A percentile compares a stretch with the other conserved stretches of the same genome.
These are phyloP conservation scores for Cyclotella choctawhatcheeana DNA, from an alignment of 108 stramenopile genomes.

Conservation along the genomic window DNA sequence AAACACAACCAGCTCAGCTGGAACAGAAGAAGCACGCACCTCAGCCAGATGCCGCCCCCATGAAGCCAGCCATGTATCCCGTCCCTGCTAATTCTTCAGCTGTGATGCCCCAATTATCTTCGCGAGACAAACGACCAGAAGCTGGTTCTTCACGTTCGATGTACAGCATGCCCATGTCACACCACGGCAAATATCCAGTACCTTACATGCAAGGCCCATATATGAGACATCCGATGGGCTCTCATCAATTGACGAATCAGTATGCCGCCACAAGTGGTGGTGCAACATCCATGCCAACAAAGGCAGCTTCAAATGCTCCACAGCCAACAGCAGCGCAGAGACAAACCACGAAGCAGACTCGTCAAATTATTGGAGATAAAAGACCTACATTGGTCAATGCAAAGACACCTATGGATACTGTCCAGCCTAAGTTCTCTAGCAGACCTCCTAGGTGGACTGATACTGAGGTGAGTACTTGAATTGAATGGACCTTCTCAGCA, in stretches of 20 bases:
- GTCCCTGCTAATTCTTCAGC: neutral
- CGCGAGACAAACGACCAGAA: neutral
- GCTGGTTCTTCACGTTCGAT: neutral
- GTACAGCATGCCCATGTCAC: constrained; percentile 12
- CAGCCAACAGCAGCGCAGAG: neutral
- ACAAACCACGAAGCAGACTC: neutral
- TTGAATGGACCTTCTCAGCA: no score
- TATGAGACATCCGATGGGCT: constrained; percentile 5
- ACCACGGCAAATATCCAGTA: constrained; percentile 10
- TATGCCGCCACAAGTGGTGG: constrained; percentile 5
- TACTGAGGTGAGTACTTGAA: constrained; percentile 27
- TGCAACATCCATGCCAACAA: neutral
- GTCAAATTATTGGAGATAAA: neutral
- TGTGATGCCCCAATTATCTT: neutral
- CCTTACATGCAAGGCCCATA: neutral
- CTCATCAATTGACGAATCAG: constrained; percentile 6
- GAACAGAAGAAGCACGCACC: neutral
- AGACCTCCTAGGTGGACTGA: constrained; percentile 46
- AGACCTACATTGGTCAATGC: constrained; percentile 5
- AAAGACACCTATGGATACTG: neutral
- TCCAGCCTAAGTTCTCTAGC: constrained; percentile 24
- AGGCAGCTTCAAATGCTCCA: neutral
- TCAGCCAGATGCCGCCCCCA: neutral
- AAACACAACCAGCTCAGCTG: neutral
- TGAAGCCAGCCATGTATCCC: neutral